Percentiles rank a stretch among this genome's conserved stretches.
Conservation (phyloP, 169 alveolate genomes). For the Cryptosporidium sp. region DNA sequence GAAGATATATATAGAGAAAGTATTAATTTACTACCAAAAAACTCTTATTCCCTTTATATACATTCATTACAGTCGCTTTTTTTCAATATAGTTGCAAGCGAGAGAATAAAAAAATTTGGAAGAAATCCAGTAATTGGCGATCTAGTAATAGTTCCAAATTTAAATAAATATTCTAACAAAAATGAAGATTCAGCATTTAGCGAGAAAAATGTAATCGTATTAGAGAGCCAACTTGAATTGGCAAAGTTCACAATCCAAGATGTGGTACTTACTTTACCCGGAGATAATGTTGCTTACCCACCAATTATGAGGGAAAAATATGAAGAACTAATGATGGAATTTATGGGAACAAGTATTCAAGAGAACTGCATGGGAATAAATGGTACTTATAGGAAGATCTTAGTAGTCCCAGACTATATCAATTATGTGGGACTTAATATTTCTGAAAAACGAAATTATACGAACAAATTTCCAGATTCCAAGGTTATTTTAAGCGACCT, state of each 20-base stretch:
- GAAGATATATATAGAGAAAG: conserved; percentile 83
- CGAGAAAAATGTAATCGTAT: conserved; percentile 80
- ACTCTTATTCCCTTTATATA: conserved; percentile 88
- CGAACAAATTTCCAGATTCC: conserved; percentile 77
- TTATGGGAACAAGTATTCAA: conserved; percentile 81
- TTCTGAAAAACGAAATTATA: conserved; percentile 78
- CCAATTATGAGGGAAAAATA: conserved; percentile 77
- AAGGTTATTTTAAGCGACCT: conserved; percentile 60
- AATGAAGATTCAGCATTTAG: conserved; percentile 57
- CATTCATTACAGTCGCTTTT: conserved; percentile 94
- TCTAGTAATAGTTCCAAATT: conserved; percentile 80
- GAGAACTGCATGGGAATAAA: conserved; percentile 78
- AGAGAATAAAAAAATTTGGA: conserved; percentile 90
- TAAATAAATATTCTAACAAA: conserved; percentile 80
- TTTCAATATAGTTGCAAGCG: conserved; percentile 88
- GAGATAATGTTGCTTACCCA: conserved; percentile 87
- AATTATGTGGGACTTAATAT: conserved; percentile 79
- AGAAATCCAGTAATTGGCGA: conserved; percentile 84
- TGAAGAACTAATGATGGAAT: conserved; percentile 77
- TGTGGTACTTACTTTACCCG: conserved; percentile 93
- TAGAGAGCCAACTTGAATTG: conserved; percentile 85
- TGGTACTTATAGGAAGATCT: conserved; percentile 88
- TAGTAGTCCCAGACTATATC: conserved; percentile 83
- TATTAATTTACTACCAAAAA: conserved; percentile 84
- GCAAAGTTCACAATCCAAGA: conserved; percentile 85